Evolutionary conservation across 1,139 yeast species (phyloP).

Genomic region (Suhomyces terraborum): DNA sequence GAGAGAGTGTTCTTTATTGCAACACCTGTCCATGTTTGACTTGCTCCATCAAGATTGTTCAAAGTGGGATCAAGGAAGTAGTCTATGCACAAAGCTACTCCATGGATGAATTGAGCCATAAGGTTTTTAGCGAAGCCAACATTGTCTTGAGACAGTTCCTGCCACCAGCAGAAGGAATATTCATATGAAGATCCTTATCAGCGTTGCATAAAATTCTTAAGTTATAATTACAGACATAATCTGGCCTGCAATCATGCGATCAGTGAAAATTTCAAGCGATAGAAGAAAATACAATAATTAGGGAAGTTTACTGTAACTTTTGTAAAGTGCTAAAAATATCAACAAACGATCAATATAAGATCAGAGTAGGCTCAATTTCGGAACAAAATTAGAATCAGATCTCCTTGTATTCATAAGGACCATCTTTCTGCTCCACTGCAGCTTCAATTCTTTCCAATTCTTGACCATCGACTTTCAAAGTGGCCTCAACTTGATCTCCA

Average conservation of each 20-base stretch:
- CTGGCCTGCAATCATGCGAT: too few species aligned
- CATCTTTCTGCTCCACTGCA: constrained; percentile 66
- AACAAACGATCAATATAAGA: too few species aligned
- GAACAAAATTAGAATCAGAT: too few species aligned
- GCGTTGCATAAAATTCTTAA: not conserved
- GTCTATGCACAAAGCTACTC: constrained; percentile 90
- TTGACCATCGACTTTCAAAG: constrained; percentile 55
- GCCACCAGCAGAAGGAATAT: constrained; percentile 56
- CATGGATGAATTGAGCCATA: constrained; percentile 78
- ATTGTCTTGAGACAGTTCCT: constrained; percentile 72
- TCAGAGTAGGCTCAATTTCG: too few species aligned
- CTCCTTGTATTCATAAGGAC: constrained; percentile 71
- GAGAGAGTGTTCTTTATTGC: constrained; percentile 67
- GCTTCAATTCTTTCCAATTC: constrained; percentile 58
- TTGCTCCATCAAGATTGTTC: constrained; percentile 92
- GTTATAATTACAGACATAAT: not conserved
- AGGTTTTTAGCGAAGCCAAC: constrained; percentile 73
- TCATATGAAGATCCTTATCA: constrained; percentile 23
- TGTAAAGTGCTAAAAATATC: too few species aligned
- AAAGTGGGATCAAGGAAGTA: constrained; percentile 88
- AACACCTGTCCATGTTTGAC: constrained; percentile 98
- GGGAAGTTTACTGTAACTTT: too few species aligned
- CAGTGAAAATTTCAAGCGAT: too few species aligned
- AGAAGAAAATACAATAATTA: too few species aligned
- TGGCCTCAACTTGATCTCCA: constrained; percentile 76